Conservation (phyloP, 116 monocot genomes). For the Zostera marina region DNA sequence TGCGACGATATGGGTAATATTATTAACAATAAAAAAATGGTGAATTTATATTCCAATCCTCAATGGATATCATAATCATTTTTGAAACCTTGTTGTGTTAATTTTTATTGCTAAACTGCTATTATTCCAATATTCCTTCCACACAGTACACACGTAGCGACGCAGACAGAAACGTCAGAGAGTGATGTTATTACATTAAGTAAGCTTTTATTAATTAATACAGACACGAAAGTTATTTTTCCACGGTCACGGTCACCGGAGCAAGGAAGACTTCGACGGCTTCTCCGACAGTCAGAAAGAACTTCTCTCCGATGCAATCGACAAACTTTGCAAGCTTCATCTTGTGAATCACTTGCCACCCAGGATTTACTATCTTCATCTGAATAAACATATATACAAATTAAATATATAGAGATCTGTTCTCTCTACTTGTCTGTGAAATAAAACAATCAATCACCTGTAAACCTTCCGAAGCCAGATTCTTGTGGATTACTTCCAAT, state of each 20-base stretch:
- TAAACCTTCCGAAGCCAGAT: conserved; percentile 27
- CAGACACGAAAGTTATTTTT: background rate
- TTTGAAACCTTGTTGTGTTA: too few relatives aligned
- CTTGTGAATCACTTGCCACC: conserved; percentile 72
- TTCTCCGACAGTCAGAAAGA: conserved; percentile 63
- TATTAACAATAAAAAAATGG: too few relatives aligned
- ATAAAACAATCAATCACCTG: conserved; percentile 9
- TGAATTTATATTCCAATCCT: too few relatives aligned
- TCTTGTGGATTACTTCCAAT: conserved; percentile 53
- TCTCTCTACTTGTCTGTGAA: background rate
- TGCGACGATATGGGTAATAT: too few relatives aligned
- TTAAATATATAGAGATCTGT: background rate
- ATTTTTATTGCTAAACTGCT: too few relatives aligned
- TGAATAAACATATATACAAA: conserved; percentile 7
- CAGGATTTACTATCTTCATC: conserved; percentile 63
- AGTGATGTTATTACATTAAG: too few relatives aligned
- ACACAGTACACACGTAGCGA: too few relatives aligned
- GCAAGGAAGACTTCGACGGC: conserved; percentile 58
- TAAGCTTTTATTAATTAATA: too few relatives aligned
- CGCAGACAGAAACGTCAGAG: too few relatives aligned
- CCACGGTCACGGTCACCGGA: background rate
- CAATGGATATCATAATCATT: too few relatives aligned
- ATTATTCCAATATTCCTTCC: too few relatives aligned
- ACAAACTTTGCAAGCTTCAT: conserved; percentile 50
- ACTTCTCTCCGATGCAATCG: conserved; percentile 32